A percentile compares a stretch with the other conserved stretches of the same genome.
Evolutionary conservation across 306 rosid species (phyloP).

Genomic region (Parietaria judaica): DNA sequence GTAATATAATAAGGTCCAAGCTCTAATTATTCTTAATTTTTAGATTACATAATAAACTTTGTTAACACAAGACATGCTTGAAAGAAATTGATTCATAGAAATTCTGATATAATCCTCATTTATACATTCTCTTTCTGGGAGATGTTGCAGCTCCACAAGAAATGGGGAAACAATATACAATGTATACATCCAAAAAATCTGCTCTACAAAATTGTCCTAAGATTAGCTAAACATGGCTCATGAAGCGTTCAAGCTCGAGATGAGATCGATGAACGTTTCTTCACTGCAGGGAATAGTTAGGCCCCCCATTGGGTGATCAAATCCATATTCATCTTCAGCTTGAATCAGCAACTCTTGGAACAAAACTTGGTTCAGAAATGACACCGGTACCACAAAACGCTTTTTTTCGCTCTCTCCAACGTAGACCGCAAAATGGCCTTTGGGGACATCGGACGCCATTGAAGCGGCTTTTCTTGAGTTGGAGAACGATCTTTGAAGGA

Average conservation of each 20-base stretch:
- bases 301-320: slow-evolving; percentile 45
- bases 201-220: neutral
- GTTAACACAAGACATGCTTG: no score
- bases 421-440: slow-evolving; percentile 36
- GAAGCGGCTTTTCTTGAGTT: neutral
- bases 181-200: no score
- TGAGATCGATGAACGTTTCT: slow-evolving; percentile 10
- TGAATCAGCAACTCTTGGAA: slow-evolving; percentile 28
- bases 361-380: slow-evolving; percentile 30
- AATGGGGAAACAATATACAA: no score
- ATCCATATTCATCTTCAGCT: slow-evolving; percentile 42
- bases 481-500: no score
- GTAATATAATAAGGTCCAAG: no score
- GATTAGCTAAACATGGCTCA: neutral
- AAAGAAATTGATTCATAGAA: no score
- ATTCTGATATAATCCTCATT: no score
- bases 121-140: no score
- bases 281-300: slow-evolving; percentile 42
- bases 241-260: neutral
- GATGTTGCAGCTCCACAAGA: no score
- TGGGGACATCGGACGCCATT: slow-evolving; percentile 18
- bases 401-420: slow-evolving; percentile 35
- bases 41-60: no score
- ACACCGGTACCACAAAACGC: slow-evolving; percentile 32
- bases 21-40: no score